Evolutionary conservation across 441 rosid genomes (phyloP), one percentile per base, ranked within the genome.

Genomic region (Capsella rubella): DNA sequence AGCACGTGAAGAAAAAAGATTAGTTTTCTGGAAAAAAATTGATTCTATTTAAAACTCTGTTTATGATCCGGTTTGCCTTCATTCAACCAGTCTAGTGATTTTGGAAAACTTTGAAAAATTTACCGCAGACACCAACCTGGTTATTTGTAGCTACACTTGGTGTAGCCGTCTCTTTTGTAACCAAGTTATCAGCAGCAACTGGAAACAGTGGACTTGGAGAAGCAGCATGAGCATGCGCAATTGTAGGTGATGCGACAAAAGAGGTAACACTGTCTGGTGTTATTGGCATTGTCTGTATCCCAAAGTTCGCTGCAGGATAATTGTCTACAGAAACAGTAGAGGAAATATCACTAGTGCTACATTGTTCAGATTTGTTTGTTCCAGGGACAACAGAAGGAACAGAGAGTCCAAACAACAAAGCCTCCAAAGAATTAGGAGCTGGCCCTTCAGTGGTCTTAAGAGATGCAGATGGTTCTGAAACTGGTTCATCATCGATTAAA

Each of bases 341-440:
- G 11, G 79, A 58, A 74, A 72, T 64, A 37, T 59, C 60, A 50
- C 35, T 46, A 40, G 46, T 77, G 55, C 54, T 79, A 54, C 75
- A 82, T 56, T 39, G 69, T 45, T 71, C 68, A 21, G 66, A 66
- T 53, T 37, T 53, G 15, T 69, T 54, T 71, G 57, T 28, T 49
- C 31, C 61, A 27, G 85, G 49, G 67, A n/a, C 72, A 10, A 34
- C 72, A 46, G 84, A 18, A 4, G 90, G 86, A 69, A 39, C 74
- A 5, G 92, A 82, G 69, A 84, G 69, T 66, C 89, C 97, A 42
- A 82, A 77, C 34, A 95, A 80, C 74, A 95, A 84, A 79, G 75
- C 80, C 75, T 95, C 93, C 82, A 90, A 75, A 53, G 88, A 77
- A 76, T 79, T 84, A 62, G 80, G 79, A 52, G 63, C 81, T 79